A percentile compares a stretch with the other conserved stretches of the same genome.
Evolutionary conservation across 305 asterid genomes (phyloP).

Genomic region (Euphrasia arctica): DNA sequence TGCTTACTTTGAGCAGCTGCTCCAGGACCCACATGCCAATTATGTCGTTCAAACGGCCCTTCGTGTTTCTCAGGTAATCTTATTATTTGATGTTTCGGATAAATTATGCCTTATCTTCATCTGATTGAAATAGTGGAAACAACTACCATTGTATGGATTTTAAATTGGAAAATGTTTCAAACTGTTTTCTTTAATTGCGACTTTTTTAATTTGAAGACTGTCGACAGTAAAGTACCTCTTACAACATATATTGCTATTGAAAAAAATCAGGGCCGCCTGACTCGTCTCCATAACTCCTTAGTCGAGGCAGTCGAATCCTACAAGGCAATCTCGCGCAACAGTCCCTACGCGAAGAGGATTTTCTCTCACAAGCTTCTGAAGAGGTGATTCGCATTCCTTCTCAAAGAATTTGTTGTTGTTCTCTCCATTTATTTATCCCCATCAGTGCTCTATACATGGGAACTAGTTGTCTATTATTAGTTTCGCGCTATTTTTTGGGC

Average conservation of each 20-base stretch:
- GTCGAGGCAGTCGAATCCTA: conserved; percentile 59
- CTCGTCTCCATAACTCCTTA: conserved; percentile 42
- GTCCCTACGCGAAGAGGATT: conserved; percentile 82
- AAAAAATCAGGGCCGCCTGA: conserved; percentile 42
- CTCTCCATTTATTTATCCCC: conserved; percentile 13
- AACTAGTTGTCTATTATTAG: conserved; percentile 13
- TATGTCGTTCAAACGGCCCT: conserved; percentile 90
- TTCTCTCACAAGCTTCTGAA: conserved; percentile 75
- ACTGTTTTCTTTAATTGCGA: too few species aligned
- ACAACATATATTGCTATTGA: conserved; percentile 7
- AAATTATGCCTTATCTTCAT: too few species aligned
- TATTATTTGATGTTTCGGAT: conserved; percentile 5
- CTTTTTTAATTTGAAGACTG: too few species aligned
- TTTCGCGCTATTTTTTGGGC: conserved; percentile 10
- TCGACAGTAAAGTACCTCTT: too few species aligned
- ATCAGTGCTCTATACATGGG: conserved; percentile 14
- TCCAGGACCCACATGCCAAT: conserved; percentile 96
- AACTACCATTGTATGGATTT: too few species aligned
- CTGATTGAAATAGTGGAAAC: too few species aligned
- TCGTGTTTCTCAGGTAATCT: conserved; percentile 61
- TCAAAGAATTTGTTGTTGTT: conserved; percentile 46
- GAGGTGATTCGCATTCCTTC: conserved; percentile 45
- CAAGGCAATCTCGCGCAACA: conserved; percentile 60
- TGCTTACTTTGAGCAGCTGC: conserved; percentile 72
- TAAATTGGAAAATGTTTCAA: too few species aligned